Evolutionary conservation across 495 filamentous ascomycete genomes (phyloP).

Genomic region (Penicillium salamii): DNA sequence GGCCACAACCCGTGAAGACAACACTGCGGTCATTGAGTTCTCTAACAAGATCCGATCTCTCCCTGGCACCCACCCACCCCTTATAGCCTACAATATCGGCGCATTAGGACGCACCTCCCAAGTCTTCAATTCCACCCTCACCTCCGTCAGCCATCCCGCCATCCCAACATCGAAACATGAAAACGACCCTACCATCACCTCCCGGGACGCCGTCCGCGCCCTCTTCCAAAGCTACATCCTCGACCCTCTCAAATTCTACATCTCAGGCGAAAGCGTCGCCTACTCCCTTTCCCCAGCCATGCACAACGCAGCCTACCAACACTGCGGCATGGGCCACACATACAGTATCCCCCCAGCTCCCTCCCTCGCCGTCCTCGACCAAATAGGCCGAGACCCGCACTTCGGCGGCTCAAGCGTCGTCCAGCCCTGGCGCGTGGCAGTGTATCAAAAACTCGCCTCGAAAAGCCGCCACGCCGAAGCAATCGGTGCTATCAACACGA

Average conservation of each 20-base stretch:
- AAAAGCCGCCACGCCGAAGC: slow-evolving; percentile 73
- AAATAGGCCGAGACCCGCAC: slow-evolving; percentile 57
- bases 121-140: slow-evolving; percentile 66
- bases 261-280: slow-evolving; percentile 67
- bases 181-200: slow-evolving; percentile 48
- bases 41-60: slow-evolving; percentile 41
- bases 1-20: slow-evolving; percentile 56
- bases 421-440: slow-evolving; percentile 72
- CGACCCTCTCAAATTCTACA: slow-evolving; percentile 72
- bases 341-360: slow-evolving; percentile 64
- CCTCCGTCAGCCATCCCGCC: slow-evolving; percentile 64
- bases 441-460: slow-evolving; percentile 63
- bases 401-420: slow-evolving; percentile 75
- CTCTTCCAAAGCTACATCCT: slow-evolving; percentile 54
- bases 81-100: slow-evolving; percentile 74
- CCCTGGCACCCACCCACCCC: slow-evolving; percentile 40
- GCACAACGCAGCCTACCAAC: slow-evolving; percentile 72
- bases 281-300: slow-evolving; percentile 78
- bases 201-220: slow-evolving; percentile 54
- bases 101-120: slow-evolving; percentile 63
- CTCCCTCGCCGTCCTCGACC: slow-evolving; percentile 61
- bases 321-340: slow-evolving; percentile 69
- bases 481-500: slow-evolving; percentile 79
- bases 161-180: slow-evolving; percentile 42
- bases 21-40: slow-evolving; percentile 56